Evolutionary conservation across 1,284 basidiomycete species (phyloP).

Genomic region (Boletus mariae): DNA sequence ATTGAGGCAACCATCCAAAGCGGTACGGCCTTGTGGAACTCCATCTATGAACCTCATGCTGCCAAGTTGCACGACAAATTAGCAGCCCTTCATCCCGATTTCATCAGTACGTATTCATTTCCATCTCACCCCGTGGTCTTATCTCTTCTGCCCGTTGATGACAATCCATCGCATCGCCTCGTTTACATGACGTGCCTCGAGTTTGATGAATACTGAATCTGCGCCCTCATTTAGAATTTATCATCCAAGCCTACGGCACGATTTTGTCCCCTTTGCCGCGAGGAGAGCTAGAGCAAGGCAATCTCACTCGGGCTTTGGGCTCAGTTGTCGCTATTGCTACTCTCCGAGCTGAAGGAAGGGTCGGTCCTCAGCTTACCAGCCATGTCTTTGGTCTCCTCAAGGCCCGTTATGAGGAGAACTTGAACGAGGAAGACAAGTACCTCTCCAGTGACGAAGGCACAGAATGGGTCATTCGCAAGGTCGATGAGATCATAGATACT

Average conservation of each 20-base stretch:
- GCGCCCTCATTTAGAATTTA: slow-evolving; percentile 64
- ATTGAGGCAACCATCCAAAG: slow-evolving; percentile 63
- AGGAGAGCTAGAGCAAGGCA: slow-evolving; percentile 64
- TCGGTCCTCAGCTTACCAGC: slow-evolving; percentile 87
- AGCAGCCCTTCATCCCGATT: slow-evolving; percentile 79
- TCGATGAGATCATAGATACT: slow-evolving; percentile 78
- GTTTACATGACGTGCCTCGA: slow-evolving; percentile 33
- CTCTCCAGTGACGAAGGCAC: slow-evolving; percentile 87
- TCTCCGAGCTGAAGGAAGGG: slow-evolving; percentile 83
- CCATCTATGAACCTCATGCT: slow-evolving; percentile 88
- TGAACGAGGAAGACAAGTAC: slow-evolving; percentile 79
- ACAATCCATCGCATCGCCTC: slow-evolving; percentile 32
- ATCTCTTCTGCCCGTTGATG: slow-evolving; percentile 27
- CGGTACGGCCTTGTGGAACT: slow-evolving; percentile 78
- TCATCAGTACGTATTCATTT: slow-evolving; percentile 65
- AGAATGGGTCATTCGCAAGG: slow-evolving; percentile 85
- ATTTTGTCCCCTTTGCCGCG: slow-evolving; percentile 77
- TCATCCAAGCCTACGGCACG: slow-evolving; percentile 89
- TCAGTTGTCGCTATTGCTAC: slow-evolving; percentile 90
- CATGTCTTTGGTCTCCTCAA: slow-evolving; percentile 94
- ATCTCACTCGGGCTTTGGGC: slow-evolving; percentile 83
- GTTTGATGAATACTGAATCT: slow-evolving; percentile 31
- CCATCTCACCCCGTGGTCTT: slow-evolving; percentile 34
- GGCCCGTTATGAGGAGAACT: slow-evolving; percentile 57
- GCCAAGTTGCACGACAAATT: slow-evolving; percentile 90